phyloP scores from a whole-genome alignment of 1,139 yeast species.

The Candida tunisiensis region DNA sequence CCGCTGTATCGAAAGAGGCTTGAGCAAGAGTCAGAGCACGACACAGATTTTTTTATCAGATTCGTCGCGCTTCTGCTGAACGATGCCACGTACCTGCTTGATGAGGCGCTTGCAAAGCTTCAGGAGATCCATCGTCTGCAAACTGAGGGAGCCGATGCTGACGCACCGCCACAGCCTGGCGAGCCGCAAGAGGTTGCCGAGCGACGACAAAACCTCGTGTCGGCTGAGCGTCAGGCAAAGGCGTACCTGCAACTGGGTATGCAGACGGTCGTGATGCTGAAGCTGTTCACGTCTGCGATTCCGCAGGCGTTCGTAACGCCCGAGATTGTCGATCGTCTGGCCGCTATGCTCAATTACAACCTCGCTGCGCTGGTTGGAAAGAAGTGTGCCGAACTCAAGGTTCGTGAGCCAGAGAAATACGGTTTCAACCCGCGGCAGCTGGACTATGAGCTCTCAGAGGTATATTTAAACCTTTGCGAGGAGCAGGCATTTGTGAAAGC shows the following conservation, averaged over 20 bases:
- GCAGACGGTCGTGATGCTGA: conserved; percentile 65
- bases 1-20: conserved; percentile 53
- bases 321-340: conserved; percentile 84
- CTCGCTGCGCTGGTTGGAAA: conserved; percentile 88
- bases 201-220: conserved; percentile 24
- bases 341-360: conserved; percentile 91
- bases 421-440: conserved; percentile 67
- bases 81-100: conserved; percentile 81
- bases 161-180: conserved; percentile 5
- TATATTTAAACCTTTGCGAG: conserved; percentile 53
- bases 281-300: conserved; percentile 68
- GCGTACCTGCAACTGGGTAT: conserved; percentile 74
- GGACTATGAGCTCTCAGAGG: conserved; percentile 51
- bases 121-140: conserved; percentile 64
- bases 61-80: conserved; percentile 90
- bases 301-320: conserved; percentile 77
- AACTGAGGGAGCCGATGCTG: conserved; percentile 36
- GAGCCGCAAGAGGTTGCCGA: background rate
- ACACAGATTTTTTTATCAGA: conserved; percentile 68
- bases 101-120: conserved; percentile 74
- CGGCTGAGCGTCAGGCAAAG: conserved; percentile 62
- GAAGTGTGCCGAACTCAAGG: conserved; percentile 76
- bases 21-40: conserved; percentile 40
- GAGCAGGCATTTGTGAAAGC: conserved; percentile 57
- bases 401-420: conserved; percentile 68